Evolutionary conservation across 2,329 filamentous ascomycete genomes (phyloP).

Genomic region (Chaetoscypha palmicola): DNA sequence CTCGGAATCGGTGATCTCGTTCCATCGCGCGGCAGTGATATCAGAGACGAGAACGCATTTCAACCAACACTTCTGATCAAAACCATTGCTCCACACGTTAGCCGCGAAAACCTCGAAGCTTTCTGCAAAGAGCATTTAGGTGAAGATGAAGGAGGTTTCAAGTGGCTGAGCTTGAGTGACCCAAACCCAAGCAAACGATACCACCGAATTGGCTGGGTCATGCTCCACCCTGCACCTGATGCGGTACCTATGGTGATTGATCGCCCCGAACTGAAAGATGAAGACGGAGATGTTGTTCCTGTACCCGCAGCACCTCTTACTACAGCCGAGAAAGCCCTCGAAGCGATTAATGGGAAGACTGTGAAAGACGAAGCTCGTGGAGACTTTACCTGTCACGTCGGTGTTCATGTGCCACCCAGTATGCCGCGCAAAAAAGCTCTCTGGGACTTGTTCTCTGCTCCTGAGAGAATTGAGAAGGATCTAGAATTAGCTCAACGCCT

Average conservation of each 20-base stretch:
- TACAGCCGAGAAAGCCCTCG: conserved; percentile 78
- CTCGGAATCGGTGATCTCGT: conserved; percentile 87
- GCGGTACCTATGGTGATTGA: conserved; percentile 57
- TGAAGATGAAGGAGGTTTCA: conserved; percentile 85
- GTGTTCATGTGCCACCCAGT: conserved; percentile 82
- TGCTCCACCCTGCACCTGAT: conserved; percentile 77
- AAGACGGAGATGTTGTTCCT: conserved; percentile 48
- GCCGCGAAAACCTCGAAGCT: conserved; percentile 82
- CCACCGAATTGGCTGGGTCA: conserved; percentile 97
- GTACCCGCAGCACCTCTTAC: conserved; percentile 39
- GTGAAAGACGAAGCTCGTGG: conserved; percentile 90
- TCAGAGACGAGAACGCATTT: conserved; percentile 80
- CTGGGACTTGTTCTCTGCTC: conserved; percentile 93
- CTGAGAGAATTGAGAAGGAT: conserved; percentile 88
- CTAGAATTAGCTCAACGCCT: conserved; percentile 75
- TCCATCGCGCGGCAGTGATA: conserved; percentile 73
- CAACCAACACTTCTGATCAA: conserved; percentile 96
- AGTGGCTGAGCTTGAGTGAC: conserved; percentile 92
- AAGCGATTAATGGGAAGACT: conserved; percentile 95
- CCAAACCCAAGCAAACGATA: conserved; percentile 96
- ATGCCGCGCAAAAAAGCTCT: conserved; percentile 89
- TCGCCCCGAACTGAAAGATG: conserved; percentile 61
- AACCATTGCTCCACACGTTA: conserved; percentile 94
- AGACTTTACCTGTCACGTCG: conserved; percentile 96
- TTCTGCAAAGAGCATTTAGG: conserved; percentile 94